Evolutionary conservation across 163 green algal genomes (phyloP).

Genomic region (Chlamydomonas reinhardtii): DNA sequence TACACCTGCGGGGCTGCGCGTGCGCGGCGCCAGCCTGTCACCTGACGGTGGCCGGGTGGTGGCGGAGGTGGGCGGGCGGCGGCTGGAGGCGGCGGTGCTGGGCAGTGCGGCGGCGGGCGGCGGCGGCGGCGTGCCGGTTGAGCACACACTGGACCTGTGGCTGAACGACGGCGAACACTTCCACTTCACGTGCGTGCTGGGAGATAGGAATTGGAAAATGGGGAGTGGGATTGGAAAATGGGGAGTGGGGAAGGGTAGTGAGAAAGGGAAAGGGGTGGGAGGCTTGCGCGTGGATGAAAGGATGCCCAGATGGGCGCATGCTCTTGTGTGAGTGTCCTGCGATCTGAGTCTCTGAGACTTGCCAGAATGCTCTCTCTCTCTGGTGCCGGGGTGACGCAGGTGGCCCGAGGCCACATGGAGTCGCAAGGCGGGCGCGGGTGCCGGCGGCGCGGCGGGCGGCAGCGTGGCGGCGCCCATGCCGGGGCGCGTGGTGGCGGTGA

Average conservation of each 20-base stretch:
- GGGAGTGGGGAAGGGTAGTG: too few species aligned
- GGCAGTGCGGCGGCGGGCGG: background rate
- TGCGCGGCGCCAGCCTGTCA: slow-evolving; percentile 35
- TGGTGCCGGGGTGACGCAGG: too few species aligned
- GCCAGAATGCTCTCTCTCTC: too few species aligned
- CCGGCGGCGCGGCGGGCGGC: slow-evolving; percentile 50
- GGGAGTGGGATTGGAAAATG: too few species aligned
- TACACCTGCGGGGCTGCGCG: background rate
- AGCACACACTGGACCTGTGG: slow-evolving; percentile 76
- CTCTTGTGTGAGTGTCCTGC: too few species aligned
- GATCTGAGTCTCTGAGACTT: too few species aligned
- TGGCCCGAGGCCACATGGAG: slow-evolving; percentile 55
- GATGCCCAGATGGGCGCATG: too few species aligned
- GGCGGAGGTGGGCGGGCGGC: slow-evolving; percentile 63
- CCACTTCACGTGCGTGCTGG: slow-evolving; percentile 67
- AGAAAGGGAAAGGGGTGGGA: too few species aligned
- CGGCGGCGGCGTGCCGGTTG: slow-evolving; percentile 34
- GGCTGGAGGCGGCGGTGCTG: slow-evolving; percentile 49
- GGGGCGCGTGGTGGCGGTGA: slow-evolving; percentile 75
- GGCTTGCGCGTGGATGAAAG: too few species aligned
- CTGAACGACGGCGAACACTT: slow-evolving; percentile 56
- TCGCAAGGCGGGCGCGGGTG: slow-evolving; percentile 51
- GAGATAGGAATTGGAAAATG: background rate
- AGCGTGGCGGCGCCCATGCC: slow-evolving; percentile 80
- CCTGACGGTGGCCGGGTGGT: slow-evolving; percentile 12